Base-by-base conservation (phyloP, 2,329 filamentous ascomycete genomes). In the Diaporthe ampelina region DNA sequence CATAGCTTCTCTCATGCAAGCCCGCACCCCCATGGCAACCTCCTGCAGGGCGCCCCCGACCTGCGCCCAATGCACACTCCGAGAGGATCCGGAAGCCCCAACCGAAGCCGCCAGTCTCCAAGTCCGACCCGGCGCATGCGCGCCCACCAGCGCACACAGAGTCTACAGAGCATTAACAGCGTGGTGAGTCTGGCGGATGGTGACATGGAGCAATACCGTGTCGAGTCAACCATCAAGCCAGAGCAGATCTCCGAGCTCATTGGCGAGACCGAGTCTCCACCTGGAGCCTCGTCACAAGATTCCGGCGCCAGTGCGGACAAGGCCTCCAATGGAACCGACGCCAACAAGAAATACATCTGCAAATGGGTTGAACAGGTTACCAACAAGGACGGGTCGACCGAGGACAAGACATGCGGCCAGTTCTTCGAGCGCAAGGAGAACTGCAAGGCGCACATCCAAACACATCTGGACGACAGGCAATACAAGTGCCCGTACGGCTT, bases 401-500 rank as follows among this genome's bases (percentile, higher is more conserved):
- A 75, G 48, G 74, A 75, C 8, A 75, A 94, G 11, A 92, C 92
- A 37, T 99, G 97, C 83, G 90, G 92, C 78, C 97, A 98, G 83
- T 91, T 92, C 70, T 98, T 99, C 81, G 96, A 95, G n/a, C 91
- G 97, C 78, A 97, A 98, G 83, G 97, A 99, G 83, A 98, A 99
- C 85, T 98, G 98, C 87, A 97, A 98, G 82, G 97, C 95, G 0
- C 97, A 99, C 82, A 94, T 99, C 19, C 97, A 99, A 84, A 99
- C 97, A 4, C 97, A 99, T 84, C 92, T 99, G 77, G 97, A 97
- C 79, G 97, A 99, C 83, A 91, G 97, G 63, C 97, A 98, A 82
- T 99, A 95, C 85, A 93, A 94, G 83, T 99, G 97, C 84, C 95
- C 96, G 59, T 93, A 94, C 72, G 68, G 57, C 24, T 75, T 75